phyloP scores from a whole-genome alignment of 2,329 filamentous ascomycete species.

The Trichoderma afroharzianum region DNA sequence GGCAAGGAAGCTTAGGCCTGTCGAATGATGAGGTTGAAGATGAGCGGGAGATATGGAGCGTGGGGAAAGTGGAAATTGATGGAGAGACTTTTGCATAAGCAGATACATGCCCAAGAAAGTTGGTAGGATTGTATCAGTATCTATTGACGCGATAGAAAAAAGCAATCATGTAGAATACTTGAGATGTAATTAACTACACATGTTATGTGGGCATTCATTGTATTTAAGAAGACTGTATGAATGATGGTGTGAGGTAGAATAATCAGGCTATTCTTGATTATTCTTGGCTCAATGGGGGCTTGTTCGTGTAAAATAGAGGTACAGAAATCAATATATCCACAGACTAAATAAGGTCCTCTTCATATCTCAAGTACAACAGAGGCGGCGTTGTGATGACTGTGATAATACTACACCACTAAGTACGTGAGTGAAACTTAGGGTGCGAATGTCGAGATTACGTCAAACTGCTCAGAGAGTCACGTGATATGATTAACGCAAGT shows the following conservation, averaged over 20 bases:
- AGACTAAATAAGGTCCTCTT: not conserved
- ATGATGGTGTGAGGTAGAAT: not conserved
- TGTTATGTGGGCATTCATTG: not conserved
- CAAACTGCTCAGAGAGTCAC: constrained; percentile 15
- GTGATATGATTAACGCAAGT: constrained; percentile 8
- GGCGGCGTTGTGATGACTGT: not conserved
- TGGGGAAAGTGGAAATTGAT: constrained; percentile 79
- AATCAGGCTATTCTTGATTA: not conserved
- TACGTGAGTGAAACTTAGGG: not conserved
- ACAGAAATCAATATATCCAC: not conserved
- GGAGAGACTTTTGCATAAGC: constrained; percentile 50
- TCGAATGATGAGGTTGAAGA: constrained; percentile 91
- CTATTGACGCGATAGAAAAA: not conserved
- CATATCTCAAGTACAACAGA: not conserved
- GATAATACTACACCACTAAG: not conserved
- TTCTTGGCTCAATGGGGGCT: not conserved
- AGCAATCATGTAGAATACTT: not conserved
- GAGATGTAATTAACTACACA: not conserved
- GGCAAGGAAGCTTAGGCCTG: constrained; percentile 77
- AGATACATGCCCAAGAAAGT: not conserved
- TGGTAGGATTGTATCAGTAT: not conserved
- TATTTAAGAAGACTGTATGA: not conserved
- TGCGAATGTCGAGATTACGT: not conserved
- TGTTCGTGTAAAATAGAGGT: not conserved
- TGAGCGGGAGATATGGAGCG: constrained; percentile 92